Percentiles rank a stretch among this genome's conserved stretches.
phyloP scores from a whole-genome alignment of 176 grass and related monocot genomes.

The Carex pumila region DNA sequence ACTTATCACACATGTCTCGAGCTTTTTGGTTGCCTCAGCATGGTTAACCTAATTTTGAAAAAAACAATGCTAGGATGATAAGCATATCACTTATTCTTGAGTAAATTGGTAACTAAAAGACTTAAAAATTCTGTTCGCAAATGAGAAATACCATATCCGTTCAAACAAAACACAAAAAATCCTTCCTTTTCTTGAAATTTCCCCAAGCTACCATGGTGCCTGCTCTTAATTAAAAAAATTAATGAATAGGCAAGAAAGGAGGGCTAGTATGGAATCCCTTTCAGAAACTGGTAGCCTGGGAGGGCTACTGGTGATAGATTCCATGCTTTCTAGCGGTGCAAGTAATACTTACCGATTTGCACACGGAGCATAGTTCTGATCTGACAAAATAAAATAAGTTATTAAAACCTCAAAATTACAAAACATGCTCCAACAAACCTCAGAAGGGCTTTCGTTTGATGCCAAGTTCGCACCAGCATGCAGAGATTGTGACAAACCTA shows the following conservation, averaged over 20 bases:
- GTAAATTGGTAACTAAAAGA: neutral
- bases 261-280: neutral
- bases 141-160: neutral
- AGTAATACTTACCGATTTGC: neutral
- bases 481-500: neutral
- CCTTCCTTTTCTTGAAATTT: neutral
- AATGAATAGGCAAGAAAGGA: neutral
- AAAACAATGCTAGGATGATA: neutral
- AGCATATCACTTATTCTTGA: neutral
- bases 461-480: neutral
- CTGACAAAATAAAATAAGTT: neutral
- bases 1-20: neutral
- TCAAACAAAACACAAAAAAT: neutral
- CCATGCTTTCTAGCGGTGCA: neutral
- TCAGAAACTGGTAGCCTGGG: neutral
- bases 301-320: neutral
- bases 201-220: neutral
- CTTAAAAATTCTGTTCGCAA: neutral
- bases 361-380: neutral
- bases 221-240: neutral
- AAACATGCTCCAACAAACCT: conserved; percentile 14
- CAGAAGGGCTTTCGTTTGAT: conserved; percentile 3
- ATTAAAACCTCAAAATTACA: neutral
- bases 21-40: neutral
- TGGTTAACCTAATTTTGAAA: neutral